phyloP scores from a whole-genome alignment of 257 asterid species.

The Solanum rostratum region DNA sequence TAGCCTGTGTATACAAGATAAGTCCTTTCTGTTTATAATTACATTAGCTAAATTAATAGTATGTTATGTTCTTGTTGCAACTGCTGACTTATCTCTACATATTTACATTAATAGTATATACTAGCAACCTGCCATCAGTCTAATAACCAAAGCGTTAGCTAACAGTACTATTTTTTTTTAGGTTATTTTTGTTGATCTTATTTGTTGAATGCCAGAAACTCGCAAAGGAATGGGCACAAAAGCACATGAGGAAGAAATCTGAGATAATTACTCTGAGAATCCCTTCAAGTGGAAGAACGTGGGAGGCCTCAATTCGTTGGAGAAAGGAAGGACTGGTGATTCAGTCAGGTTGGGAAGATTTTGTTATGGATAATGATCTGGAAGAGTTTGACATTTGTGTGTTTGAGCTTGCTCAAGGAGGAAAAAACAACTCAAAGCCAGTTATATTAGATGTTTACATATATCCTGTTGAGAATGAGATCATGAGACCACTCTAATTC shows the following conservation, averaged over 20 bases:
- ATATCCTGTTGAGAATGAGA: neutral
- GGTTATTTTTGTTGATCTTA: neutral
- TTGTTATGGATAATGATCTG: neutral
- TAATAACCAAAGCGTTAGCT: neutral
- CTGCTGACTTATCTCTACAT: neutral
- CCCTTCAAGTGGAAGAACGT: neutral
- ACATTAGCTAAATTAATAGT: neutral
- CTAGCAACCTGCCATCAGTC: neutral
- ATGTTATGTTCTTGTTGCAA: neutral
- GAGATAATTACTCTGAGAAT: neutral
- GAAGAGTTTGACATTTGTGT: neutral
- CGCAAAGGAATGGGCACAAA: neutral
- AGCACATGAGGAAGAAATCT: neutral
- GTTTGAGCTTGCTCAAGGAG: constrained; percentile 1
- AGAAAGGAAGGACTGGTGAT: neutral
- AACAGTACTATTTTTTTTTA: neutral
- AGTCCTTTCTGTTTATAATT: neutral
- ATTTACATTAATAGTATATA: neutral
- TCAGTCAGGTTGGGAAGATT: neutral
- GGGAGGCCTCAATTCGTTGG: neutral
- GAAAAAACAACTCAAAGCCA: neutral
- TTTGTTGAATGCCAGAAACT: neutral
- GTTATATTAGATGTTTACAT: neutral
- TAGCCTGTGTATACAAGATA: neutral
- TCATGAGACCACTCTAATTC: neutral